Base-by-base conservation (phyloP, 805 yeast species). In the Blastobotrys terrestris region DNA sequence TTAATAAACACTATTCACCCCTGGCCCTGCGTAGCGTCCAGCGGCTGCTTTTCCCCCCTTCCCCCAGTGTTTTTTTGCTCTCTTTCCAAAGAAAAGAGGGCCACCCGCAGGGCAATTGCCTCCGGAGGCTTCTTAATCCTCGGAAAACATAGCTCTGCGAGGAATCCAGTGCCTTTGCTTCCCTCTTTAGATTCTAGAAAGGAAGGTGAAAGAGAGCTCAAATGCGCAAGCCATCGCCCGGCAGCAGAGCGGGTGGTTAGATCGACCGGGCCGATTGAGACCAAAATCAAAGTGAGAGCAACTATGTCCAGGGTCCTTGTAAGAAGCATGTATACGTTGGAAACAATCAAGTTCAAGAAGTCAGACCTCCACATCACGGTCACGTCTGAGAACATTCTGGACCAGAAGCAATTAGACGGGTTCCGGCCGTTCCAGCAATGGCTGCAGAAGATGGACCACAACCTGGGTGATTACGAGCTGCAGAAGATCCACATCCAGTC, bases 401-500 rank as follows among this genome's bases (percentile, higher is more conserved):
- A 26, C 13, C 35, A 47, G 35, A 31, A 16, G 6, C 52, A 53
- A 13, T 31, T 55, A 16, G 20, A 26, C 39, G n/a, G 13, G 35
- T 56, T 54, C 51, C 14, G 41, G 35, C 59, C 59, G 31, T 55
- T 56, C 46, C 22, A 47, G 19, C 31, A 14, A 8, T 54, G 57
- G 59, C 43, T 46, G 18, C 15, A 18, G 2, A 39, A 19, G 31
- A 26, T 50, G 15, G 48, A 40, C 3, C 16, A n/a, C 39, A 45
- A n/a, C 16, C 31, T 19, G 35, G 44, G 19, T 11, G 31, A 41
- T n/a, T 61, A 48, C 43, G 35, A 47, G 13, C 46, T 61, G 20
- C 39, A 48, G 39, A 20, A 41, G 14, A 60, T 62, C 43, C 55
- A 61, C 7, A 53, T 62, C 41, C 63, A 59, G 43, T 53, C 58